These are phyloP conservation scores for Gomphus bonarii DNA, from an alignment of 1,284 basidiomycete genomes.

Conservation along the genomic window DNA sequence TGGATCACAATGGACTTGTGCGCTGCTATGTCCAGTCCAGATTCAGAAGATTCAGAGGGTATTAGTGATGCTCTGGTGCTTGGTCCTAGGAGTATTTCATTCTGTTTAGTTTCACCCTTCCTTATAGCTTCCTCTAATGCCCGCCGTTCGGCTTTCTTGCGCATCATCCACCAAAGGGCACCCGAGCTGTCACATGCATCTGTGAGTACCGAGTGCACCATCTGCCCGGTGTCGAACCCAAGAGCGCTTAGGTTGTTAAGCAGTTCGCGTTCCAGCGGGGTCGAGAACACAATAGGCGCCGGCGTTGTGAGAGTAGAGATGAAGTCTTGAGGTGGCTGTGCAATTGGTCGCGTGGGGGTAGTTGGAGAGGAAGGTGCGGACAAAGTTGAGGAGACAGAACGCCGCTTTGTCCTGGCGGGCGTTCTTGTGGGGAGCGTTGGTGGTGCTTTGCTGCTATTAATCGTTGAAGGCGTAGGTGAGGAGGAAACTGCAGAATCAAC, in stretches of 20 bases:
- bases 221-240: slow-evolving; percentile 91
- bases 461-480: neutral
- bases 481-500: neutral
- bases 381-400: slow-evolving; percentile 80
- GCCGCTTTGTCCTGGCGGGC: slow-evolving; percentile 87
- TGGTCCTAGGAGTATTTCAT: slow-evolving; percentile 4
- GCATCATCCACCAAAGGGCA: slow-evolving; percentile 95
- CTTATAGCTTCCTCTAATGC: slow-evolving; percentile 35
- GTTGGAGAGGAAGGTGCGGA: slow-evolving; percentile 47
- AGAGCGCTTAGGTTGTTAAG: slow-evolving; percentile 66
- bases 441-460: slow-evolving; percentile 24
- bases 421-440: slow-evolving; percentile 67
- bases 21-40: neutral
- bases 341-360: slow-evolving; percentile 29
- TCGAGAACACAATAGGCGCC: slow-evolving; percentile 78
- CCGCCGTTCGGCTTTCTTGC: slow-evolving; percentile 65
- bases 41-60: neutral
- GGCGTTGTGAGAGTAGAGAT: slow-evolving; percentile 58
- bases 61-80: slow-evolving; percentile 3
- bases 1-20: neutral
- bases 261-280: slow-evolving; percentile 70
- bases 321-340: slow-evolving; percentile 49
- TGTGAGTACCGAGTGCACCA: slow-evolving; percentile 83
- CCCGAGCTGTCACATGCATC: slow-evolving; percentile 91
- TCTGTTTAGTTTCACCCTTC: slow-evolving; percentile 21